Base-by-base conservation (phyloP, 2,329 filamentous ascomycete genomes). In the Fusarium buxicola region DNA sequence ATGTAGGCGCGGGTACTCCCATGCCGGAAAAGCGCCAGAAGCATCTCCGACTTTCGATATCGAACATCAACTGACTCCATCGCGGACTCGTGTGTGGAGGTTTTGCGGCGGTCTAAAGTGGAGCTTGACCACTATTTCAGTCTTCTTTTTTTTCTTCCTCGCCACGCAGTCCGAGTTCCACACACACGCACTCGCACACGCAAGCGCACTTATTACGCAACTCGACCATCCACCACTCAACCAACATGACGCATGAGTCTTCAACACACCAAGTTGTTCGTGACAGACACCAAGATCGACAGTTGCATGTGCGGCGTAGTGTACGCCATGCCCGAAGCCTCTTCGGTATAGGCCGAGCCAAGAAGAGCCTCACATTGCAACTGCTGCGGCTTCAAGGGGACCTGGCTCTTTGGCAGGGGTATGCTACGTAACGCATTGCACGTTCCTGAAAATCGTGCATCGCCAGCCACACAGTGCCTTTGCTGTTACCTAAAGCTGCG, bases 361-460 rank as follows among this genome's bases (percentile, higher is more conserved):
- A 48, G 51, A 53, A 56, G 55, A 64, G 59, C 56, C 55, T 58
- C 60, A 65, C 44, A 34, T 35, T n/a, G 31, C 31, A 60, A 32
- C 38, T 65, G 63, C 64, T 55, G 55, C 63, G 18, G 18, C 28
- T 54, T 15, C 46, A 51, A 52, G 41, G 40, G 45, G 48, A 41
- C 40, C 55, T 54, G 48, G 51, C 50, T 53, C 21, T 41, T 21
- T 44, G 38, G 35, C 50, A 39, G 55, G 44, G 36, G 35, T 50
- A n/a, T 44, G 40, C 43, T 59, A 67, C 60, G 51, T 62, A 66
- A 67, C 57, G 40, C 52, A 65, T 52, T 52, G 41, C 49, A 50
- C 47, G 65, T 68, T 60, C 65, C 65, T 68, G 65, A 68, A 67
- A 39, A 66, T 67, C 63, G 61, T 59, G 49, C 57, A 47, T 48